Conservation (phyloP, 2,329 filamentous ascomycete genomes). For the Ophiostoma piceae region DNA sequence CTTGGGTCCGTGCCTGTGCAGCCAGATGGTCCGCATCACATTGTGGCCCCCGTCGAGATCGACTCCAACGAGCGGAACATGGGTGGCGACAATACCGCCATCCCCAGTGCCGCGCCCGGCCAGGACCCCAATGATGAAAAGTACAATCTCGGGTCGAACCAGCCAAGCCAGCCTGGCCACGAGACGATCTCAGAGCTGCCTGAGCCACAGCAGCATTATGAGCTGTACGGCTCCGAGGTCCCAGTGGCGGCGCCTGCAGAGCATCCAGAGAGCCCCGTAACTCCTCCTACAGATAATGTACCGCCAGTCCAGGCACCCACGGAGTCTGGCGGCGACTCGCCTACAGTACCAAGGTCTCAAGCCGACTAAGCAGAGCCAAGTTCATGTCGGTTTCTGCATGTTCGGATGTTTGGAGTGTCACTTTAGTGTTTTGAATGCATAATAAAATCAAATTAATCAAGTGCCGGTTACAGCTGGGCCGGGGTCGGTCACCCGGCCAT, state of each 20-base stretch:
- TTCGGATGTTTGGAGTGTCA: background rate
- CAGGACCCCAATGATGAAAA: conserved; percentile 12
- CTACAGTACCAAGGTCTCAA: background rate
- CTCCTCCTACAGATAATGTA: background rate
- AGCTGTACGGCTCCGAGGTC: conserved; percentile 43
- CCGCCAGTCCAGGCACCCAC: background rate
- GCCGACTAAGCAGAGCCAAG: background rate
- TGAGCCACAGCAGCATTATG: conserved; percentile 32
- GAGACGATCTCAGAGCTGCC: background rate
- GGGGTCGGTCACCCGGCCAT: background rate
- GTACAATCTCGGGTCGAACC: background rate
- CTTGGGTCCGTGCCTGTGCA: conserved; percentile 35
- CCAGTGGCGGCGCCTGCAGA: background rate
- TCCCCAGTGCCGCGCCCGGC: background rate
- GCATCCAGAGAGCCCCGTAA: conserved; percentile 20
- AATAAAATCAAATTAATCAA: background rate
- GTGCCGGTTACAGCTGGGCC: background rate
- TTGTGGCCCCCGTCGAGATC: conserved; percentile 51
- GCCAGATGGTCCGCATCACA: conserved; percentile 47
- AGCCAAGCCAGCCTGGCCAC: background rate
- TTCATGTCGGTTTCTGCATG: background rate
- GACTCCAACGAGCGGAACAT: conserved; percentile 34
- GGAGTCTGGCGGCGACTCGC: background rate
- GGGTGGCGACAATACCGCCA: background rate
- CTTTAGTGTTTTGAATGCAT: background rate